These are phyloP conservation scores for Giardia duodenalis DNA, from an alignment of 208 protist species.

Conservation along the genomic window DNA sequence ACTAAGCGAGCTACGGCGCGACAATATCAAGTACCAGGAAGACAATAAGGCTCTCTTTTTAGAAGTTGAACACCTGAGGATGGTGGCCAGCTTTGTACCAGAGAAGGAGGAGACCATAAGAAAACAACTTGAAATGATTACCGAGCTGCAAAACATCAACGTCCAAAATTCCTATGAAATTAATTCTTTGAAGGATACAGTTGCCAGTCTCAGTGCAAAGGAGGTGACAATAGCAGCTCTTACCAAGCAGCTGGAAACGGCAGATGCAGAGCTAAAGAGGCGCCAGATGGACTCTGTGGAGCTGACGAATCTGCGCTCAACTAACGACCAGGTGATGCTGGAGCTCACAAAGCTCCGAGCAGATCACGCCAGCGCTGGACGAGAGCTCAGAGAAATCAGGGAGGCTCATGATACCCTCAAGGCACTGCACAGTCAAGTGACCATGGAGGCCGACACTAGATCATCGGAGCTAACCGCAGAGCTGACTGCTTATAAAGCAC, in stretches of 20 bases:
- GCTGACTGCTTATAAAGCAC: background rate
- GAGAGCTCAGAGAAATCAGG: background rate
- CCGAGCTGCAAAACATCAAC: background rate
- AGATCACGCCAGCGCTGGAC: background rate
- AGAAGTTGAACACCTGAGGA: background rate
- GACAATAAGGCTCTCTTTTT: background rate
- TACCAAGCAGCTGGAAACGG: background rate
- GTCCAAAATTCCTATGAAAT: background rate
- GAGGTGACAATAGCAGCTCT: background rate
- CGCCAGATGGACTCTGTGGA: background rate
- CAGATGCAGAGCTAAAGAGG: background rate
- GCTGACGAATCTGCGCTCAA: background rate
- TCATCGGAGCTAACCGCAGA: background rate
- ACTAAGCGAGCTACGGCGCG: background rate
- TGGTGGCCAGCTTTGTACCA: background rate
- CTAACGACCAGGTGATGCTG: background rate
- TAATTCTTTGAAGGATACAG: background rate
- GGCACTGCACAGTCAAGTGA: background rate
- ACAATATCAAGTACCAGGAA: background rate
- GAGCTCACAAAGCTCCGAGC: background rate
- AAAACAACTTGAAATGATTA: background rate
- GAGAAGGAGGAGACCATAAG: background rate
- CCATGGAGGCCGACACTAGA: background rate
- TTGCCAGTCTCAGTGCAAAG: background rate
- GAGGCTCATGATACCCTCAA: background rate